These are phyloP conservation scores for Apiotrichum sp. DNA, from an alignment of 1,284 basidiomycete species.

Conservation along the genomic window DNA sequence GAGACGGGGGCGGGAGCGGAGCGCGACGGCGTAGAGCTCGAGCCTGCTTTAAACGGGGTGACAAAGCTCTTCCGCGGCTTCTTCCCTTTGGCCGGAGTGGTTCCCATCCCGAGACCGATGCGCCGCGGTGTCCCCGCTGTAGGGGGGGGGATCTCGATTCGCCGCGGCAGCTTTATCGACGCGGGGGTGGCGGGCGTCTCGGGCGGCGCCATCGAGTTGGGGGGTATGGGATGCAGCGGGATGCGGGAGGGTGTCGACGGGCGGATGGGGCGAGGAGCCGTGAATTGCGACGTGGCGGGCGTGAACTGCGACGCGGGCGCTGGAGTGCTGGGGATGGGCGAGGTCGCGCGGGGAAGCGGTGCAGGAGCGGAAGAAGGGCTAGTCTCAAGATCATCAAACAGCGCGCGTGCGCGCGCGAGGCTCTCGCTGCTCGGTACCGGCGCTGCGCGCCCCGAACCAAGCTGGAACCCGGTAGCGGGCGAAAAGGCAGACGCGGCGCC, in stretches of 20 bases:
- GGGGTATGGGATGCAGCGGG: constrained; percentile 23
- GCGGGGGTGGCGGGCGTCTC: neutral
- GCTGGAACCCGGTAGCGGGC: neutral
- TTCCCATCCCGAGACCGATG: constrained; percentile 39
- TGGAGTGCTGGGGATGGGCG: neutral
- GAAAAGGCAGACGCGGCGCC: neutral
- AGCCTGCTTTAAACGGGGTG: constrained; percentile 39
- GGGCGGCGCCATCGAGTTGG: constrained; percentile 18
- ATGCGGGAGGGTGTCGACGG: constrained; percentile 21
- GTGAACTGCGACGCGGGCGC: neutral
- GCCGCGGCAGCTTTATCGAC: constrained; percentile 8
- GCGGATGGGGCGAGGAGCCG: no score
- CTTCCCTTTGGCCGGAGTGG: constrained; percentile 21
- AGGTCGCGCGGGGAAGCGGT: neutral
- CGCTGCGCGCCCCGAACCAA: neutral
- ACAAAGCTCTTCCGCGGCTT: constrained; percentile 26
- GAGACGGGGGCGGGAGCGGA: neutral
- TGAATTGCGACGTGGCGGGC: no score
- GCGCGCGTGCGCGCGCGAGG: neutral
- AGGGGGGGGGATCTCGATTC: constrained; percentile 30
- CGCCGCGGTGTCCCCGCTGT: constrained; percentile 23
- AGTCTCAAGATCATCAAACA: constrained; percentile 3
- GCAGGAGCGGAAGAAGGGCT: neutral
- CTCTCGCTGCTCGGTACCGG: neutral
- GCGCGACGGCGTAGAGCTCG: neutral